Evolutionary conservation across 2,329 filamentous ascomycete species (phyloP).

Genomic region (Didymosphaeria variabile): DNA sequence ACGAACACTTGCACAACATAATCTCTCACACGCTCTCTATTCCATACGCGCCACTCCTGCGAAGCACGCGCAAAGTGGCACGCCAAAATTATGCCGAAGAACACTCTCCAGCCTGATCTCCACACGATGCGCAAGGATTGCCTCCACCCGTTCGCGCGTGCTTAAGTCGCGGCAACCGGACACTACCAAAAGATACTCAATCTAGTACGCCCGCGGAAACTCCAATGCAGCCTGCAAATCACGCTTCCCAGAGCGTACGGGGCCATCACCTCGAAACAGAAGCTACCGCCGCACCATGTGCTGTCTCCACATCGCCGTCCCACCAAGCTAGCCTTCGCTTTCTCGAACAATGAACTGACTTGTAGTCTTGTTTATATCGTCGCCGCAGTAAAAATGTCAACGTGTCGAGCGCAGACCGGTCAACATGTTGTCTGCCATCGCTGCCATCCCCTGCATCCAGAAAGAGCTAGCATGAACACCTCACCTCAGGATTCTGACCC

Average conservation of each 20-base stretch:
- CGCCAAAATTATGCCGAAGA: not conserved
- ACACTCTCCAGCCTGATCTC: not conserved
- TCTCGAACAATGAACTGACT: constrained; percentile 2
- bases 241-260: not conserved
- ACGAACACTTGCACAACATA: not conserved
- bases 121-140: not conserved
- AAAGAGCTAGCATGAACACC: no score
- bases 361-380: constrained; percentile 1
- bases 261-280: constrained; percentile 7
- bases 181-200: not conserved
- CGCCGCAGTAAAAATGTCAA: not conserved
- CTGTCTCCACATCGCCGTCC: not conserved
- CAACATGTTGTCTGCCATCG: not conserved
- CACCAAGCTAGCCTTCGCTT: constrained; percentile 6
- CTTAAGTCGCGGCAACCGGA: not conserved
- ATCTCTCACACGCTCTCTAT: not conserved
- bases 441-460: not conserved
- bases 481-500: not conserved
- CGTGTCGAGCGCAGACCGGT: not conserved
- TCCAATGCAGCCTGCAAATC: not conserved
- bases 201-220: not conserved
- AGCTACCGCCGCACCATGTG: constrained; percentile 7
- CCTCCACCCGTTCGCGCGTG: not conserved
- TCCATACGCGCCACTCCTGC: no score
- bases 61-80: not conserved